Evolutionary conservation across 2,329 filamentous ascomycete species (phyloP), one percentile per base, ranked within the genome.

Genomic region (Penicillium sp.): DNA sequence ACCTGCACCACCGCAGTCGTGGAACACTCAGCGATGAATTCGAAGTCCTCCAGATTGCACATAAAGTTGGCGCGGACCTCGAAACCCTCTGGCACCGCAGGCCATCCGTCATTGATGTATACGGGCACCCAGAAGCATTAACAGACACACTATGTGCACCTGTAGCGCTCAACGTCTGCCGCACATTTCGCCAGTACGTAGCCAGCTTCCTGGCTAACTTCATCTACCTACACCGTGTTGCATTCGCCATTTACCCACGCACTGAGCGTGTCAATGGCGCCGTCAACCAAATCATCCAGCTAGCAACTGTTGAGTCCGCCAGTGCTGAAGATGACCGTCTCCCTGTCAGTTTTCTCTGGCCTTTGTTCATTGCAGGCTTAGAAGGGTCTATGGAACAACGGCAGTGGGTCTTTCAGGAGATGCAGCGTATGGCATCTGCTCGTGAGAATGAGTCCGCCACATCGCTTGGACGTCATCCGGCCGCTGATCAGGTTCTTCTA

Each of bases 1-100:
- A 74, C 54, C 62, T 73, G 18, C 72, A 74, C 51, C 72, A 74
- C 53, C 72, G 72, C 57, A 72, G 65, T 22, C 69, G 72, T 5
- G 72, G 72, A 33, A 73, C 72, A 1, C 64, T 73, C 14, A 67
- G 63, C 29, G 72, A 74, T 52, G 72, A 74, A 56, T 73, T 70
- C 26, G 72, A 73, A 54, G 72, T 74, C 23, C 66, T 74, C 27
- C 69, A 73, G 35, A 68, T 73, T 22, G 72, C 72, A 14, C 68
- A 72, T 53, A 67, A 68, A 47, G 66, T 74, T 8, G 67, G 69
- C 27, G 70, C 69, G 18, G 71, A 73, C 44, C 67, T 74, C 4
- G 67, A 72, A 51, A 56, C 62, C 9, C 66, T 74, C 46, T 73
- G 71, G 69, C 69, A 70, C 47, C 53, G 55, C n/a, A 62, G 70